Evolutionary conservation across 192 early-diverging fungal species (phyloP).

Genomic region (Umbelopsis sp.): DNA sequence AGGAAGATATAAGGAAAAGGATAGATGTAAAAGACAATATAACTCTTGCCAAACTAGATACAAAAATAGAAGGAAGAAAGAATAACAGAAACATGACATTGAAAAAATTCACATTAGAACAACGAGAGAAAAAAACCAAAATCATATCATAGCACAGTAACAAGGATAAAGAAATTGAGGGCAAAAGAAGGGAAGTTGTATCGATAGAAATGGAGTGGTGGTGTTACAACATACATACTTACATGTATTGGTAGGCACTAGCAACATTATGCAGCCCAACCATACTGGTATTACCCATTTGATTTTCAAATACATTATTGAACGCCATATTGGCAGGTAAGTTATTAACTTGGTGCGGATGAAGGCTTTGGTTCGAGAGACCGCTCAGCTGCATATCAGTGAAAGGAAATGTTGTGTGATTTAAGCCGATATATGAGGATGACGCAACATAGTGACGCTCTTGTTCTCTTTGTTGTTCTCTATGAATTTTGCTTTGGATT

Average conservation of each 20-base stretch:
- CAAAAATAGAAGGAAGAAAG: background rate
- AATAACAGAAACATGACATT: background rate
- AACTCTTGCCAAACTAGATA: constrained; percentile 8
- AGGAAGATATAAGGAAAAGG: background rate
- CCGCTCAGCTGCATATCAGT: constrained; percentile 1
- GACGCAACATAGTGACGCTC: background rate
- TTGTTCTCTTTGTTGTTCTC: constrained; percentile 41
- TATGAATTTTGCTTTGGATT: constrained; percentile 73
- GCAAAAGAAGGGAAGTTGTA: background rate
- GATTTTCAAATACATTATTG: constrained; percentile 31
- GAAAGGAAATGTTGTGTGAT: background rate
- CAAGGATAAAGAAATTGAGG: background rate
- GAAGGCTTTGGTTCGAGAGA: background rate
- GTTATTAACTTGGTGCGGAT: constrained; percentile 36
- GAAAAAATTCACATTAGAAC: background rate
- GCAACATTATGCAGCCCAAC: constrained; percentile 47
- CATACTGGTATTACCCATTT: constrained; percentile 46
- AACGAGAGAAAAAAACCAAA: background rate
- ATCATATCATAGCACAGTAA: constrained; percentile 16
- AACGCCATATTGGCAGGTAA: constrained; percentile 33
- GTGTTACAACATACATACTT: constrained; percentile 18
- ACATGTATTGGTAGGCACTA: constrained; percentile 16
- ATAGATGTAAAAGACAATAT: constrained; percentile 4
- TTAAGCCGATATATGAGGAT: background rate
- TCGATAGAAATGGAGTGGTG: background rate